Base-by-base conservation (phyloP, 1,139 yeast genomes). In the Zygosaccharomyces sapae region DNA sequence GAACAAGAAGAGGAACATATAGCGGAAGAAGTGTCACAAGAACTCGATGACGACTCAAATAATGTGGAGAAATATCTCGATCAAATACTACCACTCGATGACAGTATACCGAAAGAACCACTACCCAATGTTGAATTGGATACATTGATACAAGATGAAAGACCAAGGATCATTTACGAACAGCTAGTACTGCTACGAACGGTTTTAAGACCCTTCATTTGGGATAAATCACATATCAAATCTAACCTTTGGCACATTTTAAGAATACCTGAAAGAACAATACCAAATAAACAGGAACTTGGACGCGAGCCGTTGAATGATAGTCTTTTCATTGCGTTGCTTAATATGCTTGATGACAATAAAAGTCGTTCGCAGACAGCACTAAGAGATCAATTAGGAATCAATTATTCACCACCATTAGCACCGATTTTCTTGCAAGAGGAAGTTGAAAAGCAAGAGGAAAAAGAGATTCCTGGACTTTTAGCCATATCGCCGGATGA, bases 131-230 rank as follows among this genome's bases (percentile, higher is more conserved):
- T n/a, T 18, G 13, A 33, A 4, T 40, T 60, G 40, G 48, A 49
- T 10, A 55, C 54, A n/a, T 43, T 62, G 34, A 40, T 62, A 4
- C 25, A 37, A 20, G 62, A 54, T 12, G 65, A 61, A 40, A 50
- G 67, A 39, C 61, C 66, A 7, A 48, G 50, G 24, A 57, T 62
- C 5, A 58, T 63, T 2, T 63, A 62, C 35, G 59, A 62, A 35
- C 66, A 62, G 41, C 45, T 63, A 37, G 59, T 62, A 4, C 56
- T 53, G 13, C 47, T 55, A 34, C 52, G 52, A 18, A 47, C 57
- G 7, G 52, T 46, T 5, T 40, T 56, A 13, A 51, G 51, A 16
- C 63, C 65, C 3, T 54, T 61, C 19, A 47, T 52, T 9, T 63
- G 67, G 67, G 52, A 51, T n/a, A 54, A 51, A 25, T 60, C 66